Percentiles rank a stretch among this genome's conserved stretches.
These are phyloP conservation scores for Bathelium albidoporum DNA, from an alignment of 495 filamentous ascomycete genomes.

Conservation along the genomic window DNA sequence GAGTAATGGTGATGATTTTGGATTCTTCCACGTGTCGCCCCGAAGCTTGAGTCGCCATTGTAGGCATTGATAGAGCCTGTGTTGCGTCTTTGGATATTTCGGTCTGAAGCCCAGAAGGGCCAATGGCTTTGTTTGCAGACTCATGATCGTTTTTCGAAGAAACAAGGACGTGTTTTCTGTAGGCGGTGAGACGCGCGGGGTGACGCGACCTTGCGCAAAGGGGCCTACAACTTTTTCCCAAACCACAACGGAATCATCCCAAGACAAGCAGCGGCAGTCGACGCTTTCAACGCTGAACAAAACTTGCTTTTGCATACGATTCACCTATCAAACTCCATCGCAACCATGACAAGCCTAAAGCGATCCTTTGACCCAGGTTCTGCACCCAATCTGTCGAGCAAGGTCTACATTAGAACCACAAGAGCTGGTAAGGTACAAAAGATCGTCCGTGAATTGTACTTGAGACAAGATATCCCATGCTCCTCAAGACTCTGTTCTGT, in stretches of 20 bases:
- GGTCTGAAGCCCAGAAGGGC: background rate
- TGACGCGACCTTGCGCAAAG: background rate
- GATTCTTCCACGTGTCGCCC: background rate
- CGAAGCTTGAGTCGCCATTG: background rate
- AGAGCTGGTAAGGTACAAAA: conserved; percentile 96
- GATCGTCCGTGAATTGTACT: conserved; percentile 91
- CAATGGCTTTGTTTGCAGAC: background rate
- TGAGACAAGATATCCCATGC: conserved; percentile 93
- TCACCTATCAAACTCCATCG: background rate
- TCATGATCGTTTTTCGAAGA: background rate
- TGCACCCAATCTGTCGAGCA: conserved; percentile 73
- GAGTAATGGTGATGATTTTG: conserved; percentile 57
- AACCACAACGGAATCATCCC: no score
- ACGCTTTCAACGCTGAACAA: no score
- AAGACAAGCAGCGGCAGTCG: no score
- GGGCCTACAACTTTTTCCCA: no score
- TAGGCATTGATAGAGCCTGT: no score
- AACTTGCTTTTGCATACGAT: no score
- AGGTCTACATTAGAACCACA: conserved; percentile 86
- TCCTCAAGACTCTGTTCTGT: conserved; percentile 76
- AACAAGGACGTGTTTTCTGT: background rate
- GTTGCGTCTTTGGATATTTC: background rate
- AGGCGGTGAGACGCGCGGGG: background rate
- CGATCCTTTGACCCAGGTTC: conserved; percentile 58
- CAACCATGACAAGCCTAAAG: conserved; percentile 75